Percentiles rank a stretch among this genome's conserved stretches.
Conservation (phyloP, 495 filamentous ascomycete species). For the Pyrenula aspistea region DNA sequence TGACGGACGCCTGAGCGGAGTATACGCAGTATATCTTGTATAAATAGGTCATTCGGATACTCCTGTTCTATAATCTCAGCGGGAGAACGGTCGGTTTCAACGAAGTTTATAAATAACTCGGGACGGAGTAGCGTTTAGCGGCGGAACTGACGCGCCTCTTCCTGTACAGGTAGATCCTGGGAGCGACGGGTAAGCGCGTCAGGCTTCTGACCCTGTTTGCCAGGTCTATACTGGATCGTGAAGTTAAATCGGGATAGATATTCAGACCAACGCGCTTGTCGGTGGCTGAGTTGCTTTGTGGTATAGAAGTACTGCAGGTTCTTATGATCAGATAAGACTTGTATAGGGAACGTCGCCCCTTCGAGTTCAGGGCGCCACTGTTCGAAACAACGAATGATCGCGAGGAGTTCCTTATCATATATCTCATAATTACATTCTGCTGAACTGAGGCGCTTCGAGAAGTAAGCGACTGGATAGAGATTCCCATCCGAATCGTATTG, state of each 20-base stretch:
- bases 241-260: slow-evolving; percentile 19
- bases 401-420: slow-evolving; percentile 14
- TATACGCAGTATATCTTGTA: neutral
- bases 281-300: slow-evolving; percentile 11
- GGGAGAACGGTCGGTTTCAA: neutral
- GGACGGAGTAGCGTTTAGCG: no score
- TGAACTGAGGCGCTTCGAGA: slow-evolving; percentile 5
- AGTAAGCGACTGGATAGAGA: slow-evolving; percentile 3
- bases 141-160: slow-evolving; percentile 1
- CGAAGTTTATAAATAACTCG: neutral
- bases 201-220: slow-evolving; percentile 3
- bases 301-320: slow-evolving; percentile 16
- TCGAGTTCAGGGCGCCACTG: slow-evolving; percentile 11
- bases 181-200: slow-evolving; percentile 3
- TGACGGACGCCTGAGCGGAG: no score
- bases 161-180: neutral
- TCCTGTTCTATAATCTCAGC: neutral
- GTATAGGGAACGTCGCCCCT: slow-evolving; percentile 1
- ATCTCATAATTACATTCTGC: slow-evolving; percentile 14
- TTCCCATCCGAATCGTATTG: slow-evolving; percentile 2
- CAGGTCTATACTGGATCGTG: slow-evolving; percentile 10
- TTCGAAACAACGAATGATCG: slow-evolving; percentile 11
- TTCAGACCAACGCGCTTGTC: slow-evolving; percentile 11
- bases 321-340: slow-evolving; percentile 9
- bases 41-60: neutral